Evolutionary conservation across 371 early-diverging fungal genomes (phyloP), one percentile per base, ranked within the genome.

Genomic region (Mucor ambiguus): DNA sequence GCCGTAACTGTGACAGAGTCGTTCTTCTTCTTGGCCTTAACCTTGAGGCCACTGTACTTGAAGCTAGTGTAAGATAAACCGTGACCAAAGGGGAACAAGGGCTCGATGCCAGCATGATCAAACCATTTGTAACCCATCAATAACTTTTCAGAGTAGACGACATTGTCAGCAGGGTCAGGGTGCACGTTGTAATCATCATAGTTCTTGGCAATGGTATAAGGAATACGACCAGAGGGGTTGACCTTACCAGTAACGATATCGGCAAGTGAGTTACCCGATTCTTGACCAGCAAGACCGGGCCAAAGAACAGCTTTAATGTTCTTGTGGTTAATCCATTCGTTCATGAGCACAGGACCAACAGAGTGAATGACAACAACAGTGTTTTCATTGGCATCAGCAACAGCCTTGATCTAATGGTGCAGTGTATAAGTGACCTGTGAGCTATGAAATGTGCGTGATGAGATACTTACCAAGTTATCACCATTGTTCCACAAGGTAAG

Each of bases 31-130:
- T 44, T 30, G 18, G 48, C 30, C 55, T 56, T 59, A 11, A 71
- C 37, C 41, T 60, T 67, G 24, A 86, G 55, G 28, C 76, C 54
- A 29, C 71, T 70, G 68, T 87, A 87, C 5, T 62, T 63, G 66
- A 88, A 90, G 18, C 55, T 76, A 22, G 90, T 84, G 74, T 88
- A 90, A 5, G 87, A 85, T n/a, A 90, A 67, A 33, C 90, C 90
- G 68, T 78, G 80, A 37, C 89, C 90, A 54, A 90, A 90, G 18
- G 75, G 71, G 67, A 82, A 86, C 11, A 82, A 58, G 30, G 89
- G 87, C 9, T 68, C 63, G 60, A 86, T 83, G 14, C 70, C 69
- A 6, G 75, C 56, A 37, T 72, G 65, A 58, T 89, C 85, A 64
- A 77, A 75, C 71, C 76, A 81, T 48, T 82, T 79, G 71, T 90